These are phyloP conservation scores for Eragrostis curvula DNA, from an alignment of 176 grass and related monocot species.

Conservation along the genomic window DNA sequence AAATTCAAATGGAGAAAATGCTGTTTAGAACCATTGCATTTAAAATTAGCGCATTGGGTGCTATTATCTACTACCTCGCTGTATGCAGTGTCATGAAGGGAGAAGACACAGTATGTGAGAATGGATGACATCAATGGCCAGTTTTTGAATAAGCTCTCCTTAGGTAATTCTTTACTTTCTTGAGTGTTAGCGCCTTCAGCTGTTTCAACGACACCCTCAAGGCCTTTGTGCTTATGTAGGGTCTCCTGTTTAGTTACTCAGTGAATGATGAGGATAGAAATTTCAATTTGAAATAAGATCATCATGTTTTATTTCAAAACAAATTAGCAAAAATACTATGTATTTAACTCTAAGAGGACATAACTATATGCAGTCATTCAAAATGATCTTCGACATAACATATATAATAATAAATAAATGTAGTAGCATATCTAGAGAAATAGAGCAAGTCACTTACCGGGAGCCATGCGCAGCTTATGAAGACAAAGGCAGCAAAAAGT, in stretches of 20 bases:
- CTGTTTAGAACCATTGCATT: not conserved
- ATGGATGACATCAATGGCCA: conserved; percentile 88
- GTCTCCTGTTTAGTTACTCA: conserved; percentile 56
- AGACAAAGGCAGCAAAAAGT: conserved; percentile 52
- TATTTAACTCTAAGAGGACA: not conserved
- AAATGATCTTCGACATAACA: not conserved
- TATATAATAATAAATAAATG: not conserved
- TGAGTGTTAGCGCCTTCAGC: conserved; percentile 32
- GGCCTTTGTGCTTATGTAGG: conserved; percentile 67
- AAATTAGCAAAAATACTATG: not conserved
- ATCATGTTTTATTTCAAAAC: not conserved
- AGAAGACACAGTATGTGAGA: conserved; percentile 66
- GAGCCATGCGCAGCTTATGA: conserved; percentile 74
- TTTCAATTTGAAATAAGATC: not conserved
- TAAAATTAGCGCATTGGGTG: not conserved
- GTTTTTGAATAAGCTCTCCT: conserved; percentile 69
- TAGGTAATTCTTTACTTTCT: conserved; percentile 32
- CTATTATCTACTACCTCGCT: conserved; percentile 52
- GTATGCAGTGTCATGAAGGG: conserved; percentile 79
- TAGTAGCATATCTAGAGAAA: not conserved
- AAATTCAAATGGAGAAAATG: not conserved
- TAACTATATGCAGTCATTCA: too few species aligned
- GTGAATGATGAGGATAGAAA: not conserved
- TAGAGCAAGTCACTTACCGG: conserved; percentile 50
- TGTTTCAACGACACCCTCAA: conserved; percentile 35